Evolutionary conservation across 2,329 filamentous ascomycete genomes (phyloP).

Genomic region (Diaporthe capsici): DNA sequence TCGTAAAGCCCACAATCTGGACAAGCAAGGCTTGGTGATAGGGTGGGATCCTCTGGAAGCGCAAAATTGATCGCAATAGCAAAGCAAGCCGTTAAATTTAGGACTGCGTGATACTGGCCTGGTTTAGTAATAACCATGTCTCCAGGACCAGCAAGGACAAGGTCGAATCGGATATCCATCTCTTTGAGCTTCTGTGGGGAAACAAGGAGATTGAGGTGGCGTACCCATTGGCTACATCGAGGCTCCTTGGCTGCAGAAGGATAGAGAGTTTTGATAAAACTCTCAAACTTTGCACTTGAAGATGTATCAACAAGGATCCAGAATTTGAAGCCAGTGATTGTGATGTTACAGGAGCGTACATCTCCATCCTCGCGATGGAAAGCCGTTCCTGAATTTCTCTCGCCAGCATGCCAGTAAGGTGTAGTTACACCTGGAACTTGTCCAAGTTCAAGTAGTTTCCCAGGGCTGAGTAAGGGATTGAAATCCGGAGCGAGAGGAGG

Average conservation of each 20-base stretch:
- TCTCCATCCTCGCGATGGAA: background rate
- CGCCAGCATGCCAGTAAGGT: background rate
- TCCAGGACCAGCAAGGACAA: background rate
- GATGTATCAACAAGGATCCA: background rate
- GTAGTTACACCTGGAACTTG: background rate
- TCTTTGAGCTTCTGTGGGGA: background rate
- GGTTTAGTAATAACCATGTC: background rate
- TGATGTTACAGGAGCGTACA: background rate
- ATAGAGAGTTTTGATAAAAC: background rate
- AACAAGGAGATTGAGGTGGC: background rate
- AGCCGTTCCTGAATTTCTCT: background rate
- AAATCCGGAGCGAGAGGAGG: background rate
- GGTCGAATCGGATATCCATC: background rate
- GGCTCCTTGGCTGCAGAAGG: background rate
- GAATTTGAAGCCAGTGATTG: background rate
- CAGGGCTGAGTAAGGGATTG: background rate
- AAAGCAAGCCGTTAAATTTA: constrained; percentile 4
- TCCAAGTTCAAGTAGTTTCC: background rate
- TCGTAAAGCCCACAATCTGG: background rate
- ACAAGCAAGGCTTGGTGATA: background rate
- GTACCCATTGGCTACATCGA: background rate
- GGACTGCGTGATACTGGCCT: constrained; percentile 1
- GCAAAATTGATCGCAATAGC: constrained; percentile 13
- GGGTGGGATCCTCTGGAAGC: background rate
- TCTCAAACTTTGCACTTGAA: background rate